phyloP scores from a whole-genome alignment of 2,329 filamentous ascomycete genomes.

The Penicillium sp. region DNA sequence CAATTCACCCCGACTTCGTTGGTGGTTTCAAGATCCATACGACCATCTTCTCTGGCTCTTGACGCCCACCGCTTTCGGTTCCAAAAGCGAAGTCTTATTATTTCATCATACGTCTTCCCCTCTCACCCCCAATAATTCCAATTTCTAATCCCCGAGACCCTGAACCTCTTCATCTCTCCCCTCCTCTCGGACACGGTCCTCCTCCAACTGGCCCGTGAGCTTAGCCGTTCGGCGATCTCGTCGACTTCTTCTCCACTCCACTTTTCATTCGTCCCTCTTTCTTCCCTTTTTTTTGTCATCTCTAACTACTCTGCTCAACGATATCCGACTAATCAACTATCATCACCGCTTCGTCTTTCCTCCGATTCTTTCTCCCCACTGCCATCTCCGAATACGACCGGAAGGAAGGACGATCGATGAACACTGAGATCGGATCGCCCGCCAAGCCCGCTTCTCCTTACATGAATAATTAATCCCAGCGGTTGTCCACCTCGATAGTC shows the following conservation, averaged over 20 bases:
- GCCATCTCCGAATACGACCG: constrained; percentile 18
- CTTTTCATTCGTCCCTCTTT: constrained; percentile 10
- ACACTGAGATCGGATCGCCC: constrained; percentile 21
- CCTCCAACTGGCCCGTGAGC: constrained; percentile 2
- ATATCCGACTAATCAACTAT: neutral
- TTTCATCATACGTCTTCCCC: constrained; percentile 17
- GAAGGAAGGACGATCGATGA: constrained; percentile 25
- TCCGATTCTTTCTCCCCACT: neutral
- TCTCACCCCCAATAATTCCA: neutral
- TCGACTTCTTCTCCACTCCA: constrained; percentile 12
- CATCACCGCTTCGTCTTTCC: neutral
- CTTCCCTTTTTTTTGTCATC: neutral
- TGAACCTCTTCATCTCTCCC: neutral
- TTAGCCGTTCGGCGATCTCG: constrained; percentile 1
- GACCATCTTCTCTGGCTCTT: neutral
- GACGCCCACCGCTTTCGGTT: constrained; percentile 19
- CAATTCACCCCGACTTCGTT: too few species aligned
- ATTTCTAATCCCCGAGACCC: neutral
- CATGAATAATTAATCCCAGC: constrained; percentile 26
- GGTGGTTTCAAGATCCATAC: too few species aligned
- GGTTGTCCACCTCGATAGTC: constrained; percentile 7
- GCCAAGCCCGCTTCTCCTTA: constrained; percentile 27
- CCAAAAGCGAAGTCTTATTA: constrained; percentile 3
- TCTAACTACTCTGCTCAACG: neutral
- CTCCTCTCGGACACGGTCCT: neutral